Evolutionary conservation across 306 rosid genomes (phyloP).

Genomic region (Hippophae gyantsensis): DNA sequence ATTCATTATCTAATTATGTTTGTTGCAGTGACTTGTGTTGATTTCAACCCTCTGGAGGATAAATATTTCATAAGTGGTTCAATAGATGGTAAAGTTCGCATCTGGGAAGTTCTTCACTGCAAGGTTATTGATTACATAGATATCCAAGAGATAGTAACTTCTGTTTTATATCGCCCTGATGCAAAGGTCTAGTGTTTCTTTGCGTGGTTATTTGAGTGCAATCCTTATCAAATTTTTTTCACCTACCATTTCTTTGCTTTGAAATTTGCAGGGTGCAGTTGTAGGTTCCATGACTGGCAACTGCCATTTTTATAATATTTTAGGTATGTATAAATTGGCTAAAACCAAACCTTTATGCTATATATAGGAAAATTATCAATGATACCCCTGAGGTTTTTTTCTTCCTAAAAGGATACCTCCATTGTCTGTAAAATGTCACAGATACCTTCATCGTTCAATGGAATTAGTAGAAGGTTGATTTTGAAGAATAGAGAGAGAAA

Average conservation of each 20-base stretch:
- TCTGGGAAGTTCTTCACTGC: constrained; percentile 71
- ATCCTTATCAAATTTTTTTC: neutral
- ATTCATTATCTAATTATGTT: constrained; percentile 15
- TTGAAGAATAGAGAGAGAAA: too few relatives aligned
- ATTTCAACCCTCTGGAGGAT: constrained; percentile 71
- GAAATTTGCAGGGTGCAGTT: constrained; percentile 57
- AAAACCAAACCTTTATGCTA: neutral
- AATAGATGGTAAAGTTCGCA: constrained; percentile 91
- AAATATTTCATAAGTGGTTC: constrained; percentile 82
- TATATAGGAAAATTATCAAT: neutral
- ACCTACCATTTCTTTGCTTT: constrained; percentile 11
- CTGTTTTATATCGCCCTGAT: constrained; percentile 68
- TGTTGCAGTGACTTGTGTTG: constrained; percentile 71
- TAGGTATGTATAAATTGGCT: constrained; percentile 36
- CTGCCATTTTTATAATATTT: constrained; percentile 50
- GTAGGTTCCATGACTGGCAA: constrained; percentile 75
- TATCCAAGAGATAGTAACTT: constrained; percentile 73
- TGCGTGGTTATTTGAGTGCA: neutral
- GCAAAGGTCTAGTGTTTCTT: constrained; percentile 50
- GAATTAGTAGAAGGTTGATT: too few relatives aligned
- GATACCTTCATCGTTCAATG: too few relatives aligned
- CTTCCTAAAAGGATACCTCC: too few relatives aligned
- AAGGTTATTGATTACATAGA: constrained; percentile 76
- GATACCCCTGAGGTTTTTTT: neutral
- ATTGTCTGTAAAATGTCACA: too few relatives aligned